Conservation (phyloP, 2,329 filamentous ascomycete species). For the Hirsutella minnesotensis region DNA sequence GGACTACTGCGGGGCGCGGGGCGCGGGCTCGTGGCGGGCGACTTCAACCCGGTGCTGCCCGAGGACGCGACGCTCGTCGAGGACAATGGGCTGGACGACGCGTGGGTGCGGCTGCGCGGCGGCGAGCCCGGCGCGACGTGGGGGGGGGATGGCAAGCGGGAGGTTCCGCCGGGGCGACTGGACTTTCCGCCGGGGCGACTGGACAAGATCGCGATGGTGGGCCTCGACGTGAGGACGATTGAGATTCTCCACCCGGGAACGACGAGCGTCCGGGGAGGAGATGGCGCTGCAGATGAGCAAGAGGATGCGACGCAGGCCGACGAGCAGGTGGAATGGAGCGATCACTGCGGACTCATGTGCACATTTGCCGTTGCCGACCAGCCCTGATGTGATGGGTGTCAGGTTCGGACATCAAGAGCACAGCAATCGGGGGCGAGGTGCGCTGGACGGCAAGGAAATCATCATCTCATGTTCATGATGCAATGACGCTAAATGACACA, state of each 20-base stretch:
- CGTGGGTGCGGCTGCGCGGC: conserved; percentile 17
- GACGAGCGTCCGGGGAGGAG: no score
- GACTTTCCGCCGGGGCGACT: conserved; percentile 24
- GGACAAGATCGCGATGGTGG: conserved; percentile 23
- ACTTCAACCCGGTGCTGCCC: conserved; percentile 25
- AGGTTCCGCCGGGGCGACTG: conserved; percentile 20
- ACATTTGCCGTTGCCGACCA: not conserved
- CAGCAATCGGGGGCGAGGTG: no score
- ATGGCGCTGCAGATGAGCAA: not conserved
- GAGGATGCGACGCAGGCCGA: not conserved
- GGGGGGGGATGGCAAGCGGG: conserved; percentile 20
- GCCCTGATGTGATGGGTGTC: no score
- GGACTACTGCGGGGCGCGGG: conserved; percentile 13
- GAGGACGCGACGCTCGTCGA: conserved; percentile 19
- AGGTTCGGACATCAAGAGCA: no score
- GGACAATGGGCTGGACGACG: conserved; percentile 21
- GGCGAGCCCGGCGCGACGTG: conserved; percentile 23
- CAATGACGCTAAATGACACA: no score
- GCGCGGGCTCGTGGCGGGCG: conserved; percentile 23
- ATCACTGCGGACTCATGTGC: not conserved
- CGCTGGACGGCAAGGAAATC: no score
- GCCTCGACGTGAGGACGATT: conserved; percentile 10
- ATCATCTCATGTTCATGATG: no score
- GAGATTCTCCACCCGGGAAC: conserved; percentile 7
- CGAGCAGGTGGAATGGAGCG: not conserved